Evolutionary conservation across 257 asterid genomes (phyloP).

Genomic region (Capsicum chinense): DNA sequence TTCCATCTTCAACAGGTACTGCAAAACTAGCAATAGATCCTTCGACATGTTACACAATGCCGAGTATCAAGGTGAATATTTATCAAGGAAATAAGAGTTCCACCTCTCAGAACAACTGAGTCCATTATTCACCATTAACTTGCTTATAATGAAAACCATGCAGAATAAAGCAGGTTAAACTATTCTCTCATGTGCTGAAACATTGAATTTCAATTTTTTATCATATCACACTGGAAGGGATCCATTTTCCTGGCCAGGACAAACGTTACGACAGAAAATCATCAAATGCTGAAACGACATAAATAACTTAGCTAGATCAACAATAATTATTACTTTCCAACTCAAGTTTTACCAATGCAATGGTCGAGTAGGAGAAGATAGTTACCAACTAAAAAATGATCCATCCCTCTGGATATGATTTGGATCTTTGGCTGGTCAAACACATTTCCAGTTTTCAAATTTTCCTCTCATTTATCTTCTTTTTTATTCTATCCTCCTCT

Average conservation of each 20-base stretch:
- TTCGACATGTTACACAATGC: background rate
- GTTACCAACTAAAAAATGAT: background rate
- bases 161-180: background rate
- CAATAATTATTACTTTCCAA: background rate
- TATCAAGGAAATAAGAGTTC: background rate
- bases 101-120: background rate
- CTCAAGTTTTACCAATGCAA: constrained; percentile 11
- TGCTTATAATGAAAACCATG: background rate
- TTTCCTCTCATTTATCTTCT: background rate
- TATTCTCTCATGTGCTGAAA: background rate
- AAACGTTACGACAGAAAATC: background rate
- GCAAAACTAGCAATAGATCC: constrained; percentile 29
- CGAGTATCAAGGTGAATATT: background rate
- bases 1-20: constrained; percentile 2
- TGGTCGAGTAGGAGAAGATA: background rate
- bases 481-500: background rate
- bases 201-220: background rate
- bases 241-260: background rate
- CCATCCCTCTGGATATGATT: background rate
- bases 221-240: background rate
- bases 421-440: background rate
- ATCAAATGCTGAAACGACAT: background rate
- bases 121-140: constrained; percentile 4
- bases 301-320: background rate
- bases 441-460: background rate